Evolutionary conservation across 257 asterid species (phyloP).

Genomic region (Verbena officinalis): DNA sequence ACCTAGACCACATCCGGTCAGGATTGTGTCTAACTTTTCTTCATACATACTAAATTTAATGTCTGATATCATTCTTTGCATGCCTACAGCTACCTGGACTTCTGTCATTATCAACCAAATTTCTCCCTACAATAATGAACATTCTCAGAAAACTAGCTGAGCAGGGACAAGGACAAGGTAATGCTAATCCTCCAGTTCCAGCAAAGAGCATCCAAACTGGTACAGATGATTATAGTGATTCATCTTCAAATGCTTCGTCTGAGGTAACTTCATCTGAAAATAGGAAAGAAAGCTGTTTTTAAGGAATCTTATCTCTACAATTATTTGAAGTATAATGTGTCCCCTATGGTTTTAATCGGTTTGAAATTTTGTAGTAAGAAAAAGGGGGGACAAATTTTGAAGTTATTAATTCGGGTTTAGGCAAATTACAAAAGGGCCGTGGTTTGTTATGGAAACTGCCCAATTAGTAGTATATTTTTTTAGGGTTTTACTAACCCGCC

Average conservation of each 20-base stretch:
- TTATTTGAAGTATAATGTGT: too few relatives aligned
- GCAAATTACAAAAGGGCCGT: constrained; percentile 34
- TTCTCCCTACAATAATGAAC: constrained; percentile 78
- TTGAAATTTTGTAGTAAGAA: too few relatives aligned
- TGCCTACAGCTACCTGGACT: constrained; percentile 75
- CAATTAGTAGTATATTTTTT: constrained; percentile 20
- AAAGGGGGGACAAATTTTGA: too few relatives aligned
- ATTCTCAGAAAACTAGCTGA: constrained; percentile 69
- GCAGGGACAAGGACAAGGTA: constrained; percentile 51
- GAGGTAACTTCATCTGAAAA: constrained; percentile 53
- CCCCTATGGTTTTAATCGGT: too few relatives aligned
- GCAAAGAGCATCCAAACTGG: constrained; percentile 39
- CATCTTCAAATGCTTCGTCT: constrained; percentile 67
- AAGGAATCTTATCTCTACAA: too few relatives aligned
- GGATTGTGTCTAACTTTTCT: constrained; percentile 7
- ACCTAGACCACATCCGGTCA: background rate
- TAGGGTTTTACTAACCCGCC: constrained; percentile 24
- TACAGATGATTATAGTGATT: constrained; percentile 29
- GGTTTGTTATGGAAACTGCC: constrained; percentile 24
- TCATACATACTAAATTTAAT: constrained; percentile 9
- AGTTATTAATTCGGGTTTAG: constrained; percentile 38
- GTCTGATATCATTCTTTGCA: constrained; percentile 24
- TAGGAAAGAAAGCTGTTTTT: constrained; percentile 52
- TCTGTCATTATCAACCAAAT: constrained; percentile 73
- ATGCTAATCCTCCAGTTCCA: constrained; percentile 43